A percentile compares a stretch with the other conserved stretches of the same genome.
Conservation (phyloP, 192 early-diverging fungal species). For the Piromyces sp. region DNA sequence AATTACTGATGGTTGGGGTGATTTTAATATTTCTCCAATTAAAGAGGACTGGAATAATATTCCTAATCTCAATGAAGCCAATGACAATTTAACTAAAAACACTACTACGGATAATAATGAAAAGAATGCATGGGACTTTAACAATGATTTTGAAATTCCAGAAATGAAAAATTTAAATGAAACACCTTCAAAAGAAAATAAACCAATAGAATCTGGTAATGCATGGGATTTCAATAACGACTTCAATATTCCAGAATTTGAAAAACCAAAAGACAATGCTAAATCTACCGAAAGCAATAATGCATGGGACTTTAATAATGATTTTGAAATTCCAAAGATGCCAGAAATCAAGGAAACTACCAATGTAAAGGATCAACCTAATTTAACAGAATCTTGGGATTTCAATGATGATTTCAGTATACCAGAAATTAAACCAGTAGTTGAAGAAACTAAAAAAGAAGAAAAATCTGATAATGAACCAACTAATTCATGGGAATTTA, state of each 20-base stretch:
- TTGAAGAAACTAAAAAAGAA: too few relatives aligned
- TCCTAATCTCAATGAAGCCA: neutral
- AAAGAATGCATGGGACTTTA: neutral
- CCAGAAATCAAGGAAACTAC: too few relatives aligned
- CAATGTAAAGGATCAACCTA: too few relatives aligned
- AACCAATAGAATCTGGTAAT: too few relatives aligned
- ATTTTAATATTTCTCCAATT: too few relatives aligned
- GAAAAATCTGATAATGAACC: too few relatives aligned
- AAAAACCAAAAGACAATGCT: too few relatives aligned
- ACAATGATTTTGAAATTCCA: neutral
- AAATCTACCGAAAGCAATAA: too few relatives aligned
- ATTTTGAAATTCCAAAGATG: neutral
- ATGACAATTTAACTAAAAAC: neutral
- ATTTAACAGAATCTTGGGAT: too few relatives aligned
- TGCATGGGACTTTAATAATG: neutral
- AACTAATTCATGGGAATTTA: neutral
- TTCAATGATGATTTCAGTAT: neutral
- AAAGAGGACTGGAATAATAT: neutral
- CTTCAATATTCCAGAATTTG: neutral
- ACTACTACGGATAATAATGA: neutral
- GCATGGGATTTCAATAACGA: neutral
- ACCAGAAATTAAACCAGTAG: neutral
- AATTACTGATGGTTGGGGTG: too few relatives aligned
- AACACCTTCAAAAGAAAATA: too few relatives aligned
- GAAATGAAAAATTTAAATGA: neutral